Percentiles rank a stretch among this genome's conserved stretches.
phyloP scores from a whole-genome alignment of 176 grass and related monocot genomes.

The Leersia perrieri region DNA sequence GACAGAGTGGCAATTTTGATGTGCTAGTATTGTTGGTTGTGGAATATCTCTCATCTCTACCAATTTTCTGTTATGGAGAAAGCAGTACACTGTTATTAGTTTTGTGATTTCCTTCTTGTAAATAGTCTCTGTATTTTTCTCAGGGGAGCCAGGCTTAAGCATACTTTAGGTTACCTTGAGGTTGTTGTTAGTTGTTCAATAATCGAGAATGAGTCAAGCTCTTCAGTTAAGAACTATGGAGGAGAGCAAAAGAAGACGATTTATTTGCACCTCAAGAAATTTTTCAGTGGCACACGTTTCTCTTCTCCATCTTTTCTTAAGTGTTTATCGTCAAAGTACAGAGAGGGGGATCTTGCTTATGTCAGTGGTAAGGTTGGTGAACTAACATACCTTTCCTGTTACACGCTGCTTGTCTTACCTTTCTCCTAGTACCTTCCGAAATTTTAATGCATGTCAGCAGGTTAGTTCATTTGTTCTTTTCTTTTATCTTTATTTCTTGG shows the following conservation, averaged over 20 bases:
- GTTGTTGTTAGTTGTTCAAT: constrained; percentile 72
- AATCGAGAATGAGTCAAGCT: constrained; percentile 42
- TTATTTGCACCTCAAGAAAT: constrained; percentile 88
- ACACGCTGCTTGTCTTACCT: constrained; percentile 21
- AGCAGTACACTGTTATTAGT: constrained; percentile 26
- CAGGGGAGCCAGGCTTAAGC: constrained; percentile 60
- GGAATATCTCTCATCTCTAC: constrained; percentile 4
- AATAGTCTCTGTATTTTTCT: constrained; percentile 31
- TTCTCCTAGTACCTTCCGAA: constrained; percentile 4
- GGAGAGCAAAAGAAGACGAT: constrained; percentile 58
- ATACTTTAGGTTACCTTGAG: constrained; percentile 62
- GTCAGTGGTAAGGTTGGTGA: constrained; percentile 95
- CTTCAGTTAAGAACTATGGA: constrained; percentile 34
- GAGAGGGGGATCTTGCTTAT: constrained; percentile 78
- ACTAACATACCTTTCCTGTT: constrained; percentile 28
- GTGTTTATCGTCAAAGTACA: constrained; percentile 71
- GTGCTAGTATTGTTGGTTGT: constrained; percentile 12
- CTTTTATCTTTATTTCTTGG: constrained; percentile 17
- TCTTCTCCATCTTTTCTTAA: constrained; percentile 61
- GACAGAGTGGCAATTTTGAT: neutral
- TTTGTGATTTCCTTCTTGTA: constrained; percentile 27
- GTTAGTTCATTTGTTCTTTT: constrained; percentile 18
- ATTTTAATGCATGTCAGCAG: constrained; percentile 17
- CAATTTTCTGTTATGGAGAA: constrained; percentile 24
- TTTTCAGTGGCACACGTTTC: constrained; percentile 64